Conservation (phyloP, 2,329 filamentous ascomycete species). For the Arthrobotrys entomopaga region DNA sequence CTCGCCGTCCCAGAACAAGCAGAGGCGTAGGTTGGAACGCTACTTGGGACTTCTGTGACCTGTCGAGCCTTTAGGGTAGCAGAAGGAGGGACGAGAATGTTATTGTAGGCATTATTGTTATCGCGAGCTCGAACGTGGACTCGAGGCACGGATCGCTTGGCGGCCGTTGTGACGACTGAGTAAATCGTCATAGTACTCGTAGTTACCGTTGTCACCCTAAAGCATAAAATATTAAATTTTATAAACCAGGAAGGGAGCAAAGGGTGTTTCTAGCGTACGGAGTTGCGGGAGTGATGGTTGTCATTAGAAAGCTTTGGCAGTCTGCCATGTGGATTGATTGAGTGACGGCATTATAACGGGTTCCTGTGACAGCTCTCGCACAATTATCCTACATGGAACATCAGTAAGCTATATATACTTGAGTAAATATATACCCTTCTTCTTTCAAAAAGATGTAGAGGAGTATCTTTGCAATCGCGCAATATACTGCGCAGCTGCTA, state of each 20-base stretch:
- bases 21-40: conserved; percentile 57
- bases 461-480: too few species aligned
- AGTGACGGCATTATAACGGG: background rate
- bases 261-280: background rate
- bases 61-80: background rate
- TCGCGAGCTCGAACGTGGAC: background rate
- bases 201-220: background rate
- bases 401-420: too few species aligned
- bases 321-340: background rate
- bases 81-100: background rate
- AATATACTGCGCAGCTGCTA: too few species aligned
- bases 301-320: background rate
- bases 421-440: too few species aligned
- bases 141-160: too few species aligned
- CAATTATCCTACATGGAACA: background rate
- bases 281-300: background rate
- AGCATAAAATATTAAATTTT: background rate
- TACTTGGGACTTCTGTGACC: background rate
- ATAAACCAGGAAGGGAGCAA: background rate
- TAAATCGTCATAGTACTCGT: background rate
- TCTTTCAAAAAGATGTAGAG: too few species aligned
- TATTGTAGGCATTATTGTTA: background rate
- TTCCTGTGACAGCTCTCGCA: background rate
- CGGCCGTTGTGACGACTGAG: too few species aligned
- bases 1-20: conserved; percentile 50